Evolutionary conservation across 805 yeast species (phyloP), one percentile per base, ranked within the genome.

Genomic region (Nadsonia fulvescens): DNA sequence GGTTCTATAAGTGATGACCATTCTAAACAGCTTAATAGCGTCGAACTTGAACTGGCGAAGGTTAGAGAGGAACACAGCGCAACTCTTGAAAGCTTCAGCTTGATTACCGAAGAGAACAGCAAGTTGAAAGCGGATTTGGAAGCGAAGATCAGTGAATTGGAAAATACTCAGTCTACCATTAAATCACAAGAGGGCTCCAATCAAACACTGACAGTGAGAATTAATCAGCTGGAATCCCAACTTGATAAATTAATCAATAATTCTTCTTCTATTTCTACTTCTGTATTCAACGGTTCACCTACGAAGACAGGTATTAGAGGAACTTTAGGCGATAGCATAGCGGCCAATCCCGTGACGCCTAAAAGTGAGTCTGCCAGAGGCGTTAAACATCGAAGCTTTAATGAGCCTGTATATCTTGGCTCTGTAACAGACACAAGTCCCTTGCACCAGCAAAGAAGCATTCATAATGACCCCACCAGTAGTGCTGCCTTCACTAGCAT

Each of bases 201-300:
- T 57, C 36, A 57, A 49, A 36, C 43, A 29, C 21, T 46, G 51
- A 30, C 27, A 12, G 37, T 30, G 12, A 44, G 45, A 22, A 38
- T 47, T 23, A 32, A 37, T 25, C 20, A 27, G 15, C 25, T 49
- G 22, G 31, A 36, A 26, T 34, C 33, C 13, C 48, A 46, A 28
- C 27, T 47, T 23, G 38, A 33, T 47, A 49, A 24, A 53, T 42
- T n/a, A 53, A 38, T n/a, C n/a, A n/a, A n/a, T n/a, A n/a, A n/a
- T n/a, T n/a, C n/a, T n/a, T n/a, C n/a, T n/a, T n/a, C n/a, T n/a
- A n/a, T n/a, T n/a, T n/a, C n/a, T n/a, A n/a, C n/a, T n/a, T n/a
- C n/a, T n/a, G n/a, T n/a, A n/a, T n/a, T n/a, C n/a, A n/a, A n/a
- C n/a, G n/a, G n/a, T n/a, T n/a, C n/a, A n/a, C n/a, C n/a, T n/a